Evolutionary conservation across 306 rosid species (phyloP).

Genomic region (Vicia sativa): DNA sequence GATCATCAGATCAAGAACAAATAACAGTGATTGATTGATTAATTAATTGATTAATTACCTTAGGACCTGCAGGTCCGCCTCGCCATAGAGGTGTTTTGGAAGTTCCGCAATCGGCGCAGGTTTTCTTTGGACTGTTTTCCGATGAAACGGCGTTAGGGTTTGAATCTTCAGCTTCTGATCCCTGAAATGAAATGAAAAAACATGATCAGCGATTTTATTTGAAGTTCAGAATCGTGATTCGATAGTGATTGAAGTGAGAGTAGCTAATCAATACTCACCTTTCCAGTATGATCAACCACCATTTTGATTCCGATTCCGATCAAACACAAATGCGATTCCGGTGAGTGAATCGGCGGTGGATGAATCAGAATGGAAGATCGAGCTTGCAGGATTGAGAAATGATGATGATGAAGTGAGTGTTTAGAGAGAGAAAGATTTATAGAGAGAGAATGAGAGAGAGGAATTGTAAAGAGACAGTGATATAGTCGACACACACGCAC

Average conservation of each 20-base stretch:
- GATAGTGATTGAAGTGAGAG: neutral
- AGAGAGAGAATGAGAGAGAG: slow-evolving; percentile 25
- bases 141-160: slow-evolving; percentile 58
- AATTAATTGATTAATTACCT: slow-evolving; percentile 56
- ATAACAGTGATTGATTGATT: neutral
- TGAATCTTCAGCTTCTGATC: slow-evolving; percentile 73
- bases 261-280: slow-evolving; percentile 44
- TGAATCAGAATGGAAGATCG: neutral
- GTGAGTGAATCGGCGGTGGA: neutral
- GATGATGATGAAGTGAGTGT: neutral
- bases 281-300: slow-evolving; percentile 65
- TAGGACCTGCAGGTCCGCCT: slow-evolving; percentile 97
- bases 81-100: slow-evolving; percentile 94
- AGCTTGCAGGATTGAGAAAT: slow-evolving; percentile 16
- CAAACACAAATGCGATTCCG: neutral
- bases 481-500: slow-evolving; percentile 55
- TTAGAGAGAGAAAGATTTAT: slow-evolving; percentile 1
- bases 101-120: slow-evolving; percentile 94
- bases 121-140: slow-evolving; percentile 65
- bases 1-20: slow-evolving; percentile 2
- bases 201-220: slow-evolving; percentile 42
- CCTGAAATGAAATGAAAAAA: slow-evolving; percentile 46
- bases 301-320: slow-evolving; percentile 42
- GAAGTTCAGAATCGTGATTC: neutral
- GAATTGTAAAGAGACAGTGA: slow-evolving; percentile 11